Evolutionary conservation across 495 filamentous ascomycete species (phyloP).

Genomic region (Xylaria bambusicola): DNA sequence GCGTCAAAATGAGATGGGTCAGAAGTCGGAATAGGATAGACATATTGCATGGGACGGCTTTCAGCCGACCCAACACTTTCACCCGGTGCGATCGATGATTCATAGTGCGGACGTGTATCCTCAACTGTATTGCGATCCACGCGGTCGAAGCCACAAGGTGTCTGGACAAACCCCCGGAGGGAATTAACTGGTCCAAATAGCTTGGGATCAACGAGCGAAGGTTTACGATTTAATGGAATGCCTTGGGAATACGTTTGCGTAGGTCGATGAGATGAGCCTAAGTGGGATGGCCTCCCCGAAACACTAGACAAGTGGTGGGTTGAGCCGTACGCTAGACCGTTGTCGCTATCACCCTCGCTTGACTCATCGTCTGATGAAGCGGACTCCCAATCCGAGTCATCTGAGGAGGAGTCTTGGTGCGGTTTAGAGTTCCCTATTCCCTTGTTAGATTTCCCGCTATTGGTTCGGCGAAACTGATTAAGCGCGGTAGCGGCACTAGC

Average conservation of each 20-base stretch:
- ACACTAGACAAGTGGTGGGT: slow-evolving; percentile 23
- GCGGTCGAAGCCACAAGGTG: slow-evolving; percentile 52
- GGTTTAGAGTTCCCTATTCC: slow-evolving; percentile 43
- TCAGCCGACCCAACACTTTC: slow-evolving; percentile 36
- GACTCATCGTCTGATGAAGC: slow-evolving; percentile 47
- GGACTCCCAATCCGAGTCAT: slow-evolving; percentile 50
- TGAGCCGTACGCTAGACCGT: slow-evolving; percentile 51
- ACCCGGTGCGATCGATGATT: slow-evolving; percentile 23
- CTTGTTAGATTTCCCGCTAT: slow-evolving; percentile 33
- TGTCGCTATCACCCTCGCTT: slow-evolving; percentile 36
- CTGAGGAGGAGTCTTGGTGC: slow-evolving; percentile 32
- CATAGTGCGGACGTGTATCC: slow-evolving; percentile 19
- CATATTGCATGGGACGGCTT: slow-evolving; percentile 29
- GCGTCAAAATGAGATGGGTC: slow-evolving; percentile 63
- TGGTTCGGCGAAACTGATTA: slow-evolving; percentile 38
- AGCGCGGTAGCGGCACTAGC: slow-evolving; percentile 39
- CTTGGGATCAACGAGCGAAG: slow-evolving; percentile 52
- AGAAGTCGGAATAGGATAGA: slow-evolving; percentile 58
- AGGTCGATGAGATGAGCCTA: slow-evolving; percentile 24
- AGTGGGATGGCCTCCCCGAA: slow-evolving; percentile 20
- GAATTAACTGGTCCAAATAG: slow-evolving; percentile 58
- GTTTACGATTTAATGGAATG: slow-evolving; percentile 42
- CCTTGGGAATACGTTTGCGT: slow-evolving; percentile 12
- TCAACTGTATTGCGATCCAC: slow-evolving; percentile 27
- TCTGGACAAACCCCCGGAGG: slow-evolving; percentile 50